Percentiles rank a stretch among this genome's conserved stretches.
Evolutionary conservation across 495 filamentous ascomycete species (phyloP).

Genomic region (Lineolata rhizophorae): DNA sequence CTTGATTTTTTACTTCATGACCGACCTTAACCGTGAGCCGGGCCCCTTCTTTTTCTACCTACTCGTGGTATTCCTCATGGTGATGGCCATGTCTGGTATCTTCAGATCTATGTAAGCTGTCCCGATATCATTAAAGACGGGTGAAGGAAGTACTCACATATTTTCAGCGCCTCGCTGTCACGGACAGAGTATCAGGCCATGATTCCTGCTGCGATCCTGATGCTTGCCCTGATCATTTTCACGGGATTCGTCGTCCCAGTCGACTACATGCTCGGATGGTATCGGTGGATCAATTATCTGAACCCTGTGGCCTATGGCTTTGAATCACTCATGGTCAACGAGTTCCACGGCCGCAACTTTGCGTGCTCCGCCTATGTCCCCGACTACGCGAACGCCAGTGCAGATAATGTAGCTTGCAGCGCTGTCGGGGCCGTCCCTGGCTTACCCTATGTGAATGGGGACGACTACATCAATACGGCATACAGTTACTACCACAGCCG

Average conservation of each 20-base stretch:
- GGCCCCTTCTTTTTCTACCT: conserved; percentile 64
- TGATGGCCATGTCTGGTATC: conserved; percentile 42
- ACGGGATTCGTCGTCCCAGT: conserved; percentile 70
- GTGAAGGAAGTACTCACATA: too few relatives aligned
- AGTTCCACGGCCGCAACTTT: conserved; percentile 7
- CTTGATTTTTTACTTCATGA: conserved; percentile 64
- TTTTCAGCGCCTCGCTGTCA: too few relatives aligned
- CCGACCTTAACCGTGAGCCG: conserved; percentile 45
- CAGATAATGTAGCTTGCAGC: conserved; percentile 2
- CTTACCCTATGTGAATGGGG: conserved; percentile 1
- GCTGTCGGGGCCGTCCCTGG: conserved; percentile 2
- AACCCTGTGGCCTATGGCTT: conserved; percentile 9
- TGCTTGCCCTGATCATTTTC: conserved; percentile 59
- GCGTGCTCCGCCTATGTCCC: conserved; percentile 4
- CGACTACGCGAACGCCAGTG: not conserved
- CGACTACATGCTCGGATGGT: conserved; percentile 52
- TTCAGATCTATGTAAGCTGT: conserved; percentile 60
- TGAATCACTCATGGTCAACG: conserved; percentile 7
- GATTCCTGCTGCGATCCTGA: conserved; percentile 55
- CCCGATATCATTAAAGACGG: too few relatives aligned
- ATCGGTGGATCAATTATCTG: conserved; percentile 52
- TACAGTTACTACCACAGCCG: conserved; percentile 2
- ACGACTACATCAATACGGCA: conserved; percentile 1
- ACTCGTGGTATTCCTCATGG: conserved; percentile 35
- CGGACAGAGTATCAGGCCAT: conserved; percentile 59